Percentiles rank a stretch among this genome's conserved stretches.
Conservation (phyloP, 2,329 filamentous ascomycete genomes). For the Raffaelea ambrosiae region DNA sequence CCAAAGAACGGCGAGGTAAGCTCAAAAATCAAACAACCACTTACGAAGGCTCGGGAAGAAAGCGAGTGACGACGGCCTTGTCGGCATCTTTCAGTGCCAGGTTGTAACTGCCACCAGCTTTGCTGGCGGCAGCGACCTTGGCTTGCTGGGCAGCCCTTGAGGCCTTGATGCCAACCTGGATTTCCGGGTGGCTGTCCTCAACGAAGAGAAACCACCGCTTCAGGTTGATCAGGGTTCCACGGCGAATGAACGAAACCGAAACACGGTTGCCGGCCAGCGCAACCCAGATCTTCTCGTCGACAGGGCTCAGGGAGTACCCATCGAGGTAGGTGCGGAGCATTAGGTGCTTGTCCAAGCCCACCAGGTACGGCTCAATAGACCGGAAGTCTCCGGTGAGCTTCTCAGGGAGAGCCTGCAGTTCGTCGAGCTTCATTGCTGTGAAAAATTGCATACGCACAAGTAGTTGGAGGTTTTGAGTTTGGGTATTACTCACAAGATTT, state of each 20-base stretch:
- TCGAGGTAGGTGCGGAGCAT: conserved; percentile 79
- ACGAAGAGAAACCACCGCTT: conserved; percentile 83
- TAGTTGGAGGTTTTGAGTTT: not conserved
- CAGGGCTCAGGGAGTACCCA: conserved; percentile 67
- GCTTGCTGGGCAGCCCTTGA: conserved; percentile 60
- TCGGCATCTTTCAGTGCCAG: conserved; percentile 78
- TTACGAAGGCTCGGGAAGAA: conserved; percentile 87
- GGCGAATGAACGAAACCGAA: conserved; percentile 72
- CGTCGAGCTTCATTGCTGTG: conserved; percentile 44
- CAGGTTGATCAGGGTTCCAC: conserved; percentile 67
- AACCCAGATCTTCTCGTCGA: conserved; percentile 77
- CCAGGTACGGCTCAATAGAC: conserved; percentile 64
- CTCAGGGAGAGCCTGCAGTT: conserved; percentile 42
- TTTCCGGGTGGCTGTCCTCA: conserved; percentile 72
- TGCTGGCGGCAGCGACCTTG: conserved; percentile 60
- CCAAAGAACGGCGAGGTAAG: conserved; percentile 6
- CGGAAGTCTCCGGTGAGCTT: conserved; percentile 66
- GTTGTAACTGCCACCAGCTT: conserved; percentile 80
- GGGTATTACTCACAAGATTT: conserved; percentile 1
- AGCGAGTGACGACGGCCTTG: conserved; percentile 83
- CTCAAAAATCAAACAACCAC: conserved; percentile 21
- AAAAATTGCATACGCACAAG: no score
- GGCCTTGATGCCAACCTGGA: conserved; percentile 60
- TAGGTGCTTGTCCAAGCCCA: conserved; percentile 77
- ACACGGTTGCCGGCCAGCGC: conserved; percentile 77